Percentiles rank a stretch among this genome's conserved stretches.
Conservation (phyloP, 148 eudicot species). For the Oxyria digyna region DNA sequence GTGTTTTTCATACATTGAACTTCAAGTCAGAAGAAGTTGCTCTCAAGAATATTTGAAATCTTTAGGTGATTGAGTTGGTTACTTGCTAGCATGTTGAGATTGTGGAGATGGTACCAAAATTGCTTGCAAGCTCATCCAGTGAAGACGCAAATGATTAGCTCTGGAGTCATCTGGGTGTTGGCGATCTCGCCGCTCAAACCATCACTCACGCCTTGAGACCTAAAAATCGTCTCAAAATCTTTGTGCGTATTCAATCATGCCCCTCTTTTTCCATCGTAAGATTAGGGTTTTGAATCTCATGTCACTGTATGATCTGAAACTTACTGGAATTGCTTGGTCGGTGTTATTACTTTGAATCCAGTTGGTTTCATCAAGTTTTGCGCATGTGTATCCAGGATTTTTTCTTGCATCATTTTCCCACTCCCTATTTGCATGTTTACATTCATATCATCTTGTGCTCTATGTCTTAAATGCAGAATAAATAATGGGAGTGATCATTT, state of each 20-base stretch:
- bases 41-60: too few species aligned
- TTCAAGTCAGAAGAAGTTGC: too few species aligned
- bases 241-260: slow-evolving; percentile 22
- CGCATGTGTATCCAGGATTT: too few species aligned
- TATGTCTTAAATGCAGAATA: background rate
- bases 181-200: slow-evolving; percentile 81
- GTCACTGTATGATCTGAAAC: too few species aligned
- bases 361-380: too few species aligned
- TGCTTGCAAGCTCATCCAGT: slow-evolving; percentile 74
- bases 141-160: slow-evolving; percentile 87
- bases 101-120: slow-evolving; percentile 91
- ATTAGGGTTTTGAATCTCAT: too few species aligned
- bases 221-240: slow-evolving; percentile 14
- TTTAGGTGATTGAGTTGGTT: background rate
- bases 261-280: too few species aligned
- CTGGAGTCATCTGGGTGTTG: slow-evolving; percentile 82
- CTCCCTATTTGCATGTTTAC: too few species aligned
- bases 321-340: too few species aligned
- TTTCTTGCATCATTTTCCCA: too few species aligned
- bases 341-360: too few species aligned
- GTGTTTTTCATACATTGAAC: too few species aligned
- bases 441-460: slow-evolving; percentile 42
- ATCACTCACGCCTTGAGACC: slow-evolving; percentile 43
- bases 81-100: slow-evolving; percentile 36
- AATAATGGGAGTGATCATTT: background rate